A percentile compares a stretch with the other conserved stretches of the same genome.
These are phyloP conservation scores for Apostasia shenzhenica DNA, from an alignment of 106 monocot species.

Conservation along the genomic window DNA sequence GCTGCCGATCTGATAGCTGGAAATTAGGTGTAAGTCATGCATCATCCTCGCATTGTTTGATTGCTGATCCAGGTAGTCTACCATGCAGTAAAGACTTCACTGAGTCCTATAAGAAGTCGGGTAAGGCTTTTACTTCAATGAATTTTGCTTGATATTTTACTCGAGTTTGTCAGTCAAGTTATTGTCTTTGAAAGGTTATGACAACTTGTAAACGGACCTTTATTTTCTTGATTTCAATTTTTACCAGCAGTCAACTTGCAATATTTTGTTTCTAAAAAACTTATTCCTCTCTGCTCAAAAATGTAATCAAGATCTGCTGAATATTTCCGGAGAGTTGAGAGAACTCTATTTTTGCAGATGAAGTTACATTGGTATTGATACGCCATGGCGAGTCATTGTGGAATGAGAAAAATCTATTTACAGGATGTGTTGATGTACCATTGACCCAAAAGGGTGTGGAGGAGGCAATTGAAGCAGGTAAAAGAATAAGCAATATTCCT, in stretches of 20 bases:
- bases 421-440: conserved; percentile 98
- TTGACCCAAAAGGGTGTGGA: conserved; percentile 84
- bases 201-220: background rate
- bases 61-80: conserved; percentile 35
- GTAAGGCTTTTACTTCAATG: conserved; percentile 22
- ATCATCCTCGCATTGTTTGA: conserved; percentile 37
- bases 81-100: conserved; percentile 14
- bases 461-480: conserved; percentile 96
- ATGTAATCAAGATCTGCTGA: no score
- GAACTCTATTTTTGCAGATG: conserved; percentile 44
- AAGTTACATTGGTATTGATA: conserved; percentile 85
- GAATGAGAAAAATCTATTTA: conserved; percentile 99
- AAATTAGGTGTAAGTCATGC: conserved; percentile 30
- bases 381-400: conserved; percentile 96
- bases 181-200: background rate
- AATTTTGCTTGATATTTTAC: background rate
- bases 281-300: no score
- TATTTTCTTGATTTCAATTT: background rate
- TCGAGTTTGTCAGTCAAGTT: background rate
- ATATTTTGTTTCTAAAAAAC: background rate
- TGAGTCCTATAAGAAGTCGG: conserved; percentile 49
- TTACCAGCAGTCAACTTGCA: background rate
- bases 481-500: conserved; percentile 91
- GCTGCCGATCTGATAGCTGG: conserved; percentile 6
- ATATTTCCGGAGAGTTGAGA: background rate